Evolutionary conservation across 495 filamentous ascomycete species (phyloP), one percentile per base, ranked within the genome.

Genomic region (Aspergillus affinis): DNA sequence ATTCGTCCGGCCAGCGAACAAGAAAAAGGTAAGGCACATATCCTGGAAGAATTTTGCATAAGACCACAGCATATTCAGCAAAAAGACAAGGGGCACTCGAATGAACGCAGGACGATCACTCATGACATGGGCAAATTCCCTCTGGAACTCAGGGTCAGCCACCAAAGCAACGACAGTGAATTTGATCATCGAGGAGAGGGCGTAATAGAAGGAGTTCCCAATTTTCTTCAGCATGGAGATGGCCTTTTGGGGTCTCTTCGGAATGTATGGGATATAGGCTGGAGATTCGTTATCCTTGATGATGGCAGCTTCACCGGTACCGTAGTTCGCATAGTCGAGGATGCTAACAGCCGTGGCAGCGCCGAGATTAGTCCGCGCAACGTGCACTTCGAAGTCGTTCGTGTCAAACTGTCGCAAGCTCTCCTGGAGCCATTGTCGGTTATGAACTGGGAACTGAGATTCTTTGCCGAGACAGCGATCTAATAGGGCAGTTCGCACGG

Each of bases 101-200:
- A 82, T 48, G 30, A 76, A 19, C 9, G 61, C 46, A 6, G 72
- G 73, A 23, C 70, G 69, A 5, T 50, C 32, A 41, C 65, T 61
- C n/a, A 79, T 68, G 46, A 81, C 74, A 65, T 80, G 81, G 13
- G 83, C 70, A 52, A 85, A 73, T 53, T 86, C 84, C 51, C 83
- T 69, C 59, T 86, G 84, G 63, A 82, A 85, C 58, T 86, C 84
- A 8, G 80, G 76, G 64, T 86, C 84, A 9, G 83, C 84, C 26
- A 84, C 70, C 18, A 81, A 55, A 21, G 84, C 78, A 53, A 84
- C 73, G 8, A 82, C 70, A 21, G 81, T 63, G 65, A 85, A 86
- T 58, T 86, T 86, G 69, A 80, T 65, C 8, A 66, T 61, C 6
- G 66, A 64, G 6, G 77, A 77, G 7, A 81, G 51, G 17, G 55